These are phyloP conservation scores for Xylariaceae sp. DNA, from an alignment of 2,329 filamentous ascomycete species.

Conservation along the genomic window DNA sequence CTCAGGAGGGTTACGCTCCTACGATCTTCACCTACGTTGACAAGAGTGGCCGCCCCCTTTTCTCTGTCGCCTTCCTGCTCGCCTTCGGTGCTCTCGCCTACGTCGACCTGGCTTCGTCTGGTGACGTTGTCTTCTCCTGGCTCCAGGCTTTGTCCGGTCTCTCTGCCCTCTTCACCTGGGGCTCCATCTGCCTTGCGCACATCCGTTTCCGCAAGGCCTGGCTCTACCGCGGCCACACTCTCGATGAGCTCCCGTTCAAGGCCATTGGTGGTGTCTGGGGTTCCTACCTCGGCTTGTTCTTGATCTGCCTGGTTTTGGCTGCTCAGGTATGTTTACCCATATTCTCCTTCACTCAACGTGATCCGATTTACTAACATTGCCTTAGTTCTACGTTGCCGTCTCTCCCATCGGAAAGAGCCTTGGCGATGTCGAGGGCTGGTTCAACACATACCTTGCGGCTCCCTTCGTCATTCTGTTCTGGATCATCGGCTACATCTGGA, in stretches of 20 bases:
- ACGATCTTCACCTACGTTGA: constrained; percentile 54
- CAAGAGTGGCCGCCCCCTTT: constrained; percentile 50
- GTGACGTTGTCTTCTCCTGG: constrained; percentile 57
- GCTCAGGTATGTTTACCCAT: constrained; percentile 41
- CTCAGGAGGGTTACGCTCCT: constrained; percentile 55
- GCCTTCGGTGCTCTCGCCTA: constrained; percentile 48
- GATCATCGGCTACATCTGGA: constrained; percentile 56
- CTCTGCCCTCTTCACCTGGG: constrained; percentile 63
- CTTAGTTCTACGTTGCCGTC: constrained; percentile 44
- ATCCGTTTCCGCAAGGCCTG: constrained; percentile 65
- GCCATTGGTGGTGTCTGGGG: constrained; percentile 57
- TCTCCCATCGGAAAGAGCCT: constrained; percentile 27
- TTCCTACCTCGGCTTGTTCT: constrained; percentile 56
- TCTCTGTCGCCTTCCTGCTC: constrained; percentile 44
- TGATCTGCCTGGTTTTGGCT: constrained; percentile 52
- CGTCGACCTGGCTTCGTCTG: constrained; percentile 40
- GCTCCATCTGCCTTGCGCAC: constrained; percentile 61
- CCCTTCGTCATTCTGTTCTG: constrained; percentile 52
- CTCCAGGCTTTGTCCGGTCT: constrained; percentile 60
- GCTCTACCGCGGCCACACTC: constrained; percentile 54
- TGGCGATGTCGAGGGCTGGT: constrained; percentile 43
- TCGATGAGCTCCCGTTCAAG: constrained; percentile 63
- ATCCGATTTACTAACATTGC: too few species aligned
- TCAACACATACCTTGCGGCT: constrained; percentile 49
- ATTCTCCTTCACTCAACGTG: too few species aligned